These are phyloP conservation scores for Aspergillus japonicus DNA, from an alignment of 2,329 filamentous ascomycete genomes.

Conservation along the genomic window DNA sequence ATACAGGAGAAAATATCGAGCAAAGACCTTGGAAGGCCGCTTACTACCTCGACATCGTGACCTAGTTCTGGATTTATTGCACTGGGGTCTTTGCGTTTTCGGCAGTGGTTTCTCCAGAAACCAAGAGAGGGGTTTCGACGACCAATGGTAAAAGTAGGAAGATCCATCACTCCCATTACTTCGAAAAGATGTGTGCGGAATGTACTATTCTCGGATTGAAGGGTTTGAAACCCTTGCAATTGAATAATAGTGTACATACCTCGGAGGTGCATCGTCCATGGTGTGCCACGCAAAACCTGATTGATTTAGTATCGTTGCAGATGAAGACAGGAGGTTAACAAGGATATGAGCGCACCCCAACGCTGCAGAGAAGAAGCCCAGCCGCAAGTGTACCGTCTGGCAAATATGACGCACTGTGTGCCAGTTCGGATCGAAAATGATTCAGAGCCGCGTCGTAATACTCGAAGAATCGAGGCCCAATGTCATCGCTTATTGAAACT, in stretches of 20 bases:
- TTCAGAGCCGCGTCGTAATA: conserved; percentile 28
- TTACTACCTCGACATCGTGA: conserved; percentile 27
- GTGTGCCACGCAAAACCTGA: conserved; percentile 29
- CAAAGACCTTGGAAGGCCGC: conserved; percentile 28
- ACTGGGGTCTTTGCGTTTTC: conserved; percentile 4
- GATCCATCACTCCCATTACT: conserved; percentile 35
- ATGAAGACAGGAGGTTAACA: not conserved
- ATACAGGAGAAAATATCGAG: conserved; percentile 30
- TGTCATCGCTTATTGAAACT: conserved; percentile 19
- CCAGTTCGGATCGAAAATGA: conserved; percentile 29
- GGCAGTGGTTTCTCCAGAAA: conserved; percentile 30
- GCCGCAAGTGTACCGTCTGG: conserved; percentile 31
- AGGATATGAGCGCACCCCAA: conserved; percentile 25
- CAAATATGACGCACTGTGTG: conserved; percentile 19
- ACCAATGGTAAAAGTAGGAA: conserved; percentile 28
- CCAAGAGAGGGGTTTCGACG: conserved; percentile 25
- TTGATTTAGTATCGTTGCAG: not conserved
- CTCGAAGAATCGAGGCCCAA: conserved; percentile 25
- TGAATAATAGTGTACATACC: conserved; percentile 34
- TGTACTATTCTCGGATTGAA: not conserved
- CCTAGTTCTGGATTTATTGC: not conserved
- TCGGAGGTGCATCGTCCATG: conserved; percentile 34
- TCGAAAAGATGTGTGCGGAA: conserved; percentile 30
- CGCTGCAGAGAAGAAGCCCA: conserved; percentile 32
- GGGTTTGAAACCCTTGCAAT: conserved; percentile 14